Percentiles rank a stretch among this genome's conserved stretches.
Conservation (phyloP, 108 stramenopile genomes). For the Seminavis robusta region DNA sequence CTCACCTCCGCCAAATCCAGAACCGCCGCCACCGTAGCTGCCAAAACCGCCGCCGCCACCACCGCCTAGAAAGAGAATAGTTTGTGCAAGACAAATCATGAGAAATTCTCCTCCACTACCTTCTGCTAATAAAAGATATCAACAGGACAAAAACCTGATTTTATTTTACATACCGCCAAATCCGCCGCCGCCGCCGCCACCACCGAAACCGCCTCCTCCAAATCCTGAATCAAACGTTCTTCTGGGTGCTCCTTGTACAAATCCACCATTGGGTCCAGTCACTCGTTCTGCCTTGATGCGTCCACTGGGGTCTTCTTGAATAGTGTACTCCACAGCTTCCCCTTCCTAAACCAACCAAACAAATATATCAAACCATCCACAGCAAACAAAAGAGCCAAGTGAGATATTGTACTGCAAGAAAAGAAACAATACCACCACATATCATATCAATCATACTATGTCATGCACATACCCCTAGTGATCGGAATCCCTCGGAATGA, state of each 20-base stretch:
- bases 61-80: too few relatives aligned
- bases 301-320: constrained; percentile 35
- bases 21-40: background rate
- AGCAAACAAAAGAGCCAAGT: background rate
- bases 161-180: too few relatives aligned
- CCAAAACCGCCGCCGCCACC: constrained; percentile 10
- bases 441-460: background rate
- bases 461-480: constrained; percentile 41
- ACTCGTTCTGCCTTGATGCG: constrained; percentile 71
- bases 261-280: constrained; percentile 86
- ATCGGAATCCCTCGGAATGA: constrained; percentile 64
- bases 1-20: constrained; percentile 5
- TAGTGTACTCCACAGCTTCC: constrained; percentile 57
- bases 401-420: background rate
- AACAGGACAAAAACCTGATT: too few relatives aligned
- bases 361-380: background rate
- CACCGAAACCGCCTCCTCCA: constrained; percentile 9
- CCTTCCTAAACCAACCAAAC: constrained; percentile 56
- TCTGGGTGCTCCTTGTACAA: constrained; percentile 53
- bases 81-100: too few relatives aligned
- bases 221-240: constrained; percentile 10
- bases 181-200: constrained; percentile 8
- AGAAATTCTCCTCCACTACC: too few relatives aligned
- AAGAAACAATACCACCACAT: constrained; percentile 4
- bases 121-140: too few relatives aligned